A percentile compares a stretch with the other conserved stretches of the same genome.
phyloP scores from a whole-genome alignment of 2,329 filamentous ascomycete genomes.

The Cercospora sojina region DNA sequence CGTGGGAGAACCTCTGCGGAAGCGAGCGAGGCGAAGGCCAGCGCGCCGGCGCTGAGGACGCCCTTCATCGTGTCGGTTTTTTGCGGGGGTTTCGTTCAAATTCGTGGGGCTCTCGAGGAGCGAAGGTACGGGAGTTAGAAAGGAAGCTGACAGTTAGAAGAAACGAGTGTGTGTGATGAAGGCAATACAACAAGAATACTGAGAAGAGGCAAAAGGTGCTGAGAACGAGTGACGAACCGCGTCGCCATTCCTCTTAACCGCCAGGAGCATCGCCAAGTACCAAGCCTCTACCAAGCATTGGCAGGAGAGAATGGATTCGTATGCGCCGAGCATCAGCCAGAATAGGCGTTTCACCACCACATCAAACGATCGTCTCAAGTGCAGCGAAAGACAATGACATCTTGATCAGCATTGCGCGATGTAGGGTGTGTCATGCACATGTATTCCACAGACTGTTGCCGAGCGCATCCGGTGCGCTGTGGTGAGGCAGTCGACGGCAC shows the following conservation, averaged over 20 bases:
- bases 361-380: not conserved
- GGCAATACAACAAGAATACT: conserved; percentile 5
- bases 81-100: not conserved
- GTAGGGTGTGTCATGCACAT: not conserved
- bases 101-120: not conserved
- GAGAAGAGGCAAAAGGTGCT: conserved; percentile 12
- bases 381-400: not conserved
- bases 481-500: not conserved
- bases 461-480: not conserved
- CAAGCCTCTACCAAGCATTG: conserved; percentile 14
- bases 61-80: conserved; percentile 23
- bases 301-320: conserved; percentile 15
- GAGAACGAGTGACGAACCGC: not conserved
- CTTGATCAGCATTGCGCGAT: not conserved
- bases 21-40: conserved; percentile 25
- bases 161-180: conserved; percentile 8
- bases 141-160: conserved; percentile 8
- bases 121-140: not conserved
- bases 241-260: conserved; percentile 5
- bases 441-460: not conserved
- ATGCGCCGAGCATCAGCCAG: conserved; percentile 11
- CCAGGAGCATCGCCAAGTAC: conserved; percentile 9
- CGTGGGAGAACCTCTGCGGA: conserved; percentile 23
- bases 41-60: conserved; percentile 19
- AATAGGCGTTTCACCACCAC: conserved; percentile 1